A percentile compares a stretch with the other conserved stretches of the same genome.
These are phyloP conservation scores for Sclerospora graminicola DNA, from an alignment of 352 stramenopile species.

Conservation along the genomic window DNA sequence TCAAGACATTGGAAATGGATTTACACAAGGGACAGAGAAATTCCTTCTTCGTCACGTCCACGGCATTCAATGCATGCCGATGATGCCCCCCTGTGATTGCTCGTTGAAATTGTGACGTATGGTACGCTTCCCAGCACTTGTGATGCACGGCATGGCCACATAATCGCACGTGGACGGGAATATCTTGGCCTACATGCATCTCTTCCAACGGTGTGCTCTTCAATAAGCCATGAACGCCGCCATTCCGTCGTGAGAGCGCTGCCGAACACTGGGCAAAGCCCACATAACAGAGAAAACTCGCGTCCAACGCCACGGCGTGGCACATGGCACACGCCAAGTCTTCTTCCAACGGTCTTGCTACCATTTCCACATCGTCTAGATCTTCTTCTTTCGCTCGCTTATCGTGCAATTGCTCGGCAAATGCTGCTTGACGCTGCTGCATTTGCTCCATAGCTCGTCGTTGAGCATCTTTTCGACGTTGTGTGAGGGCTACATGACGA, in stretches of 20 bases:
- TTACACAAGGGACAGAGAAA: constrained; percentile 97
- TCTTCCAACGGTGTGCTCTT: constrained; percentile 77
- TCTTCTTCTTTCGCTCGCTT: constrained; percentile 31
- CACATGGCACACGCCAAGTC: constrained; percentile 79
- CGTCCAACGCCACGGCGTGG: constrained; percentile 62
- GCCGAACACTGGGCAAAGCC: constrained; percentile 78
- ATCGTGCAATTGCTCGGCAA: constrained; percentile 42
- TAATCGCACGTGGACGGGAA: constrained; percentile 67
- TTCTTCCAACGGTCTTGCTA: constrained; percentile 3
- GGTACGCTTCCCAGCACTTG: constrained; percentile 92
- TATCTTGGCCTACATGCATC: constrained; percentile 77
- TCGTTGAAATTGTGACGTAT: constrained; percentile 90
- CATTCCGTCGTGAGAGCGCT: constrained; percentile 60
- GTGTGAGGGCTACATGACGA: constrained; percentile 43
- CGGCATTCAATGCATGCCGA: constrained; percentile 86
- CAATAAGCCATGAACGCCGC: constrained; percentile 34
- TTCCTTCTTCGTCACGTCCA: constrained; percentile 94
- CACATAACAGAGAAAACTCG: constrained; percentile 83
- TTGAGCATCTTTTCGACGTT: constrained; percentile 62
- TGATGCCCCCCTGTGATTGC: constrained; percentile 89
- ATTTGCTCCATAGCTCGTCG: constrained; percentile 69
- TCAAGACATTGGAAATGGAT: constrained; percentile 94
- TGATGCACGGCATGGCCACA: constrained; percentile 94
- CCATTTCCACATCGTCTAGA: constrained; percentile 39
- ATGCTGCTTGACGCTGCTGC: constrained; percentile 70